Evolutionary conservation across 1,284 basidiomycete genomes (phyloP), one percentile per base, ranked within the genome.

Genomic region (Xanthoconium separans): DNA sequence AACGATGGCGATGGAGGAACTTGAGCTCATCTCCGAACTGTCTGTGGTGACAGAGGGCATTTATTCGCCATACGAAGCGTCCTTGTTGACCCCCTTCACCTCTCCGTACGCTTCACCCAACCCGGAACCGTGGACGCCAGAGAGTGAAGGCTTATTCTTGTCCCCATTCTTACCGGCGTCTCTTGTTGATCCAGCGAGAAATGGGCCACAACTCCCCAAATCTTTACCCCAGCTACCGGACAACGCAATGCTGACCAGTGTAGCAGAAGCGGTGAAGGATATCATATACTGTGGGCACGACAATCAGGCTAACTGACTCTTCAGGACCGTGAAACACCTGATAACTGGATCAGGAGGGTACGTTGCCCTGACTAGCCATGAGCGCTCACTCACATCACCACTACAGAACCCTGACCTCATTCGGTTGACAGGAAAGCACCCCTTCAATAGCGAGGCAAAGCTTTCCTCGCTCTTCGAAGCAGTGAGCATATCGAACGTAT

Each of bases 401-500:
- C 22, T 9, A 1, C 27, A 61, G 60, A 66, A 65, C 36, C 58
- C 67, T 2, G 55, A 54, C 24, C 63, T 65, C 2, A 69, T 85
- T 20, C 73, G 81, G 4, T 60, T 85, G 45, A 85, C 83, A 1
- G 81, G 81, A 16, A 78, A 77, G 61, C 85, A 86, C 63, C 85
- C 84, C 0, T 84, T 82, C 74, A 87, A 87, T 61, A 64, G 66
- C 44, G 85, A 88, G 65, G 74, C 83, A 0, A 74, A 70, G 6
- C 70, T 87, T 11, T 70, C 73, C 5, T 69, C 73, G 22, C 71
- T 87, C 4, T 83, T 80, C 61, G 22, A 63, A 11, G 58, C 56
- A 4, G 63, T 67, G 27, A 53, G 63, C 1, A 39, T 20, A 24
- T 15, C 31, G 1, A 29, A 7, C 2, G 6, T 36, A 29, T 20